Conservation (phyloP, 176 grass and related monocot species). For the Eragrostis curvula region DNA sequence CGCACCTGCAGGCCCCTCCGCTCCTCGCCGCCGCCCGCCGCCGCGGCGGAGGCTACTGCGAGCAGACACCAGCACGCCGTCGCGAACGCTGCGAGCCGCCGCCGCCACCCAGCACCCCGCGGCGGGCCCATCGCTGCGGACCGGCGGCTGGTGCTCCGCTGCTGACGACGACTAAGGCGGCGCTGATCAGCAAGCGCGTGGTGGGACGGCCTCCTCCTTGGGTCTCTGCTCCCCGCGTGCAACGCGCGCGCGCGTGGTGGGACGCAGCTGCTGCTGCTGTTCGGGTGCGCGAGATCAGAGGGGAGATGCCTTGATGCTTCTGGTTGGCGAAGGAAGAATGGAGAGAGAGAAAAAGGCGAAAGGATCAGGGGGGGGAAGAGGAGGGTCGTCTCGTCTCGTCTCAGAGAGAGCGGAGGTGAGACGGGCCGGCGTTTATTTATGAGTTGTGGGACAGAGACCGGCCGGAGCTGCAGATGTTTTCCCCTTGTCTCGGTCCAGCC, state of each 20-base stretch:
- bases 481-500: background rate
- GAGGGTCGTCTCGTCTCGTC: too few species aligned
- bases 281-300: background rate
- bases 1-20: slow-evolving; percentile 15
- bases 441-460: background rate
- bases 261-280: background rate
- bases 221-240: background rate
- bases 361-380: background rate
- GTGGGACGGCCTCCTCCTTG: background rate
- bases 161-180: background rate
- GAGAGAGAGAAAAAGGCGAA: background rate
- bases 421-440: slow-evolving; percentile 38
- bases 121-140: slow-evolving; percentile 29
- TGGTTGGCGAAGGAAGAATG: background rate
- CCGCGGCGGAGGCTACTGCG: background rate
- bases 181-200: background rate
- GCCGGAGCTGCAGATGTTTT: background rate
- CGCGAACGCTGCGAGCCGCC: background rate
- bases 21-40: background rate
- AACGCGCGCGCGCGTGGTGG: background rate
- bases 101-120: background rate
- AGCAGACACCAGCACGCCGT: slow-evolving; percentile 1
- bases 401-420: background rate
- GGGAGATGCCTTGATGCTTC: slow-evolving; percentile 5
- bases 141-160: background rate